phyloP scores from a whole-genome alignment of 768 basidiomycete species.

The Exidia glandulosa region DNA sequence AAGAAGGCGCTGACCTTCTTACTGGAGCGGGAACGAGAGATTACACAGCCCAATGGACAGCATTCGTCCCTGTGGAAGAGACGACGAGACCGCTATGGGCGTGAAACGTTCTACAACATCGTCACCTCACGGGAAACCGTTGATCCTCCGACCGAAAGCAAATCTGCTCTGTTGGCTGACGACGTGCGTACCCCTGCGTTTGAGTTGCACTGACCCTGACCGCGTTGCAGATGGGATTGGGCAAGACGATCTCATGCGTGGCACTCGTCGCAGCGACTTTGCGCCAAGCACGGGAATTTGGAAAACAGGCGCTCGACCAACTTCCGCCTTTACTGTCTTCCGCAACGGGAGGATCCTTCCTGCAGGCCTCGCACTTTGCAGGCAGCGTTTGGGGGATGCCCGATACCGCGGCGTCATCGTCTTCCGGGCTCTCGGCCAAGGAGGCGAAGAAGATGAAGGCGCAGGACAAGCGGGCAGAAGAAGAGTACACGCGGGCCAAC shows the following conservation, averaged over 20 bases:
- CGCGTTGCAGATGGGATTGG: conserved; percentile 77
- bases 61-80: conserved; percentile 65
- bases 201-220: no score
- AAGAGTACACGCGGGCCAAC: conserved; percentile 51
- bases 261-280: conserved; percentile 87
- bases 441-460: conserved; percentile 56
- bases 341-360: conserved; percentile 16
- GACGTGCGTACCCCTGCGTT: conserved; percentile 60
- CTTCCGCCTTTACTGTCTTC: conserved; percentile 25
- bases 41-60: conserved; percentile 40
- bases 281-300: conserved; percentile 54
- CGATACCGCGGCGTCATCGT: conserved; percentile 20
- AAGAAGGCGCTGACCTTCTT: conserved; percentile 96
- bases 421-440: conserved; percentile 29
- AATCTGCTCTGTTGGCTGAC: conserved; percentile 90
- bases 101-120: conserved; percentile 57
- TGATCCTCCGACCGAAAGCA: conserved; percentile 57
- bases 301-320: conserved; percentile 38
- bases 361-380: conserved; percentile 51
- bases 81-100: conserved; percentile 25
- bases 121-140: conserved; percentile 73
- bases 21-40: conserved; percentile 73
- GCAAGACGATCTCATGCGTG: conserved; percentile 93
- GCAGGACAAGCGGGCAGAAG: conserved; percentile 63
- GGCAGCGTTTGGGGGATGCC: conserved; percentile 86